Evolutionary conservation across 2,329 filamentous ascomycete genomes (phyloP).

Genomic region (Anisogramma anomala): DNA sequence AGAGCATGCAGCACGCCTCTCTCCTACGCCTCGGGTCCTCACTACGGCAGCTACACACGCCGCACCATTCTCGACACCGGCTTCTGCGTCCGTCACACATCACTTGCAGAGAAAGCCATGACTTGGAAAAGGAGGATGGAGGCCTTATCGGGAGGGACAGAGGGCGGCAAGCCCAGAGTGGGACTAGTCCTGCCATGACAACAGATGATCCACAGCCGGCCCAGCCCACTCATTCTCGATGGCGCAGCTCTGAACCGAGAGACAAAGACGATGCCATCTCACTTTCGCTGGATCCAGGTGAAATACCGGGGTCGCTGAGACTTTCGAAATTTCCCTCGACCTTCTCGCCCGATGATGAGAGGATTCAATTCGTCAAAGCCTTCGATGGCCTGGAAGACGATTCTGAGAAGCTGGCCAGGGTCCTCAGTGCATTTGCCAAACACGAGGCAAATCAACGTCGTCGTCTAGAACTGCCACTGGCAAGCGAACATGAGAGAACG

Average conservation of each 20-base stretch:
- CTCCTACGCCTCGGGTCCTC: conserved; percentile 13
- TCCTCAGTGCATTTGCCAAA: neutral
- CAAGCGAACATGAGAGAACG: neutral
- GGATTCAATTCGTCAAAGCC: conserved; percentile 1
- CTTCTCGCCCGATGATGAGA: neutral
- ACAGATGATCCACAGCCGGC: too few species aligned
- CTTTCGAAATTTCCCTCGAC: too few species aligned
- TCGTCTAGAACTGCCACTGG: neutral
- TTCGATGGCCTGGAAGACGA: neutral
- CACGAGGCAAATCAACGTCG: neutral
- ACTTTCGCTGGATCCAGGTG: too few species aligned
- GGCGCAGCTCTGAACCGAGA: too few species aligned
- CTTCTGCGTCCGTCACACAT: neutral
- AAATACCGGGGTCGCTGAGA: too few species aligned
- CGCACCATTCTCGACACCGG: neutral
- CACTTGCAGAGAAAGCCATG: conserved; percentile 1
- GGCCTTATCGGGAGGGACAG: neutral
- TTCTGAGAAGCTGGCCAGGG: neutral
- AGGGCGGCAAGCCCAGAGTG: neutral
- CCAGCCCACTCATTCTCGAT: too few species aligned
- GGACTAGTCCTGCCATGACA: neutral
- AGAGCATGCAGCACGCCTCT: conserved; percentile 14
- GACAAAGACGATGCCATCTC: too few species aligned
- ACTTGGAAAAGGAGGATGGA: neutral
- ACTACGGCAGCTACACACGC: conserved; percentile 9